These are phyloP conservation scores for Umbelopsis vinacea DNA, from an alignment of 192 early-diverging fungal species.

Conservation along the genomic window DNA sequence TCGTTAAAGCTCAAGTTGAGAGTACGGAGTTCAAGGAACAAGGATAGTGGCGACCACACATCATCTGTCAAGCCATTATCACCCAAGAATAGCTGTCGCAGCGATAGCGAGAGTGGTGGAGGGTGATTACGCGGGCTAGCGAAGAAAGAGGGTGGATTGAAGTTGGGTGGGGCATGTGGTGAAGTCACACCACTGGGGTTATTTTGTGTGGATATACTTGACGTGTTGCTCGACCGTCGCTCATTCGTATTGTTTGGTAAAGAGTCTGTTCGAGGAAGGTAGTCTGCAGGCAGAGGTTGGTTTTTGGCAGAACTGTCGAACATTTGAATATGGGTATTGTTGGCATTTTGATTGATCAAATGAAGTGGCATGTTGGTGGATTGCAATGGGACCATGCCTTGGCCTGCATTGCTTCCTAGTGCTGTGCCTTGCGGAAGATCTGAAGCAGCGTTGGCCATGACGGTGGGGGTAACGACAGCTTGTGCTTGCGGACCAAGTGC, in stretches of 20 bases:
- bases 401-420: slow-evolving; percentile 41
- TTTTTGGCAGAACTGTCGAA: slow-evolving; percentile 3
- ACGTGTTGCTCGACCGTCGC: neutral
- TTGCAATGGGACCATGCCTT: slow-evolving; percentile 41
- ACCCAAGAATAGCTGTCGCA: slow-evolving; percentile 72
- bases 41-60: slow-evolving; percentile 72
- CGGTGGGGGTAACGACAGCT: slow-evolving; percentile 47
- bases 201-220: neutral
- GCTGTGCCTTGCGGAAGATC: slow-evolving; percentile 45
- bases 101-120: slow-evolving; percentile 58
- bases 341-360: neutral
- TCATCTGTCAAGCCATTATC: slow-evolving; percentile 87
- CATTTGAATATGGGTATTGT: neutral
- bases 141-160: slow-evolving; percentile 52
- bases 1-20: slow-evolving; percentile 86
- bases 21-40: slow-evolving; percentile 73
- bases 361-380: slow-evolving; percentile 32
- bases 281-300: neutral
- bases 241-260: neutral
- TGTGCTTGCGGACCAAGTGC: slow-evolving; percentile 39
- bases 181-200: neutral
- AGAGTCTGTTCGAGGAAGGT: slow-evolving; percentile 7
- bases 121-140: slow-evolving; percentile 51
- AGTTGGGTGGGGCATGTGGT: slow-evolving; percentile 51
- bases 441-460: slow-evolving; percentile 51